phyloP scores from a whole-genome alignment of 305 asterid genomes.

The Fraxinus latifolia region DNA sequence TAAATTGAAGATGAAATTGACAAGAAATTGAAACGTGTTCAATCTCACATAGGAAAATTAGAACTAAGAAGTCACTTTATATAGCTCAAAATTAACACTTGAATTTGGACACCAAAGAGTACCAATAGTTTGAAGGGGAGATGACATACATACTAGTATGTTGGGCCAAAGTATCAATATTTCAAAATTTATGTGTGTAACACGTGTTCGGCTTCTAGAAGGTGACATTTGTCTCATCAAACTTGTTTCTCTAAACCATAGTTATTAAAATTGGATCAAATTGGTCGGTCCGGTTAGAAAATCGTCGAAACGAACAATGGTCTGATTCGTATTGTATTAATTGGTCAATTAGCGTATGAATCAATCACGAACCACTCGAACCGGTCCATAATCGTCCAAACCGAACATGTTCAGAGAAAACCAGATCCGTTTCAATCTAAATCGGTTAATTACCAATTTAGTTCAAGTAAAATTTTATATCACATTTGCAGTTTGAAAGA shows the following conservation, averaged over 20 bases:
- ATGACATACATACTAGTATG: background rate
- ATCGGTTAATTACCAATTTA: too few relatives aligned
- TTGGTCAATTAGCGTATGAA: too few relatives aligned
- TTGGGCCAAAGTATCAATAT: background rate
- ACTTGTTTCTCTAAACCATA: background rate
- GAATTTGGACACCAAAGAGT: background rate
- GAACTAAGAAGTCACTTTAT: too few relatives aligned
- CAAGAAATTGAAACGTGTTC: background rate
- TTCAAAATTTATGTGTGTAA: background rate
- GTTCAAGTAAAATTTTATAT: too few relatives aligned
- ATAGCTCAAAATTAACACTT: background rate
- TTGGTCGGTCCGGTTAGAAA: background rate
- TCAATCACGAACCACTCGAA: too few relatives aligned
- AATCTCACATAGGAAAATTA: background rate
- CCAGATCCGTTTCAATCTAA: too few relatives aligned
- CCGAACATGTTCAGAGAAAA: too few relatives aligned
- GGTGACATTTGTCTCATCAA: background rate
- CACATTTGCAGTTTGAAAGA: too few relatives aligned
- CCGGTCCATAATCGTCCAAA: too few relatives aligned
- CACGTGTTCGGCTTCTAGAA: background rate
- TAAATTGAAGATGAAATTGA: background rate
- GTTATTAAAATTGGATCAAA: too few relatives aligned
- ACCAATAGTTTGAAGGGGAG: background rate
- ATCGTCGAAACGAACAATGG: background rate
- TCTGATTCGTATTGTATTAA: too few relatives aligned